Evolutionary conservation across 768 basidiomycete genomes (phyloP), one percentile per base, ranked within the genome.

Genomic region (Trametes elegans): DNA sequence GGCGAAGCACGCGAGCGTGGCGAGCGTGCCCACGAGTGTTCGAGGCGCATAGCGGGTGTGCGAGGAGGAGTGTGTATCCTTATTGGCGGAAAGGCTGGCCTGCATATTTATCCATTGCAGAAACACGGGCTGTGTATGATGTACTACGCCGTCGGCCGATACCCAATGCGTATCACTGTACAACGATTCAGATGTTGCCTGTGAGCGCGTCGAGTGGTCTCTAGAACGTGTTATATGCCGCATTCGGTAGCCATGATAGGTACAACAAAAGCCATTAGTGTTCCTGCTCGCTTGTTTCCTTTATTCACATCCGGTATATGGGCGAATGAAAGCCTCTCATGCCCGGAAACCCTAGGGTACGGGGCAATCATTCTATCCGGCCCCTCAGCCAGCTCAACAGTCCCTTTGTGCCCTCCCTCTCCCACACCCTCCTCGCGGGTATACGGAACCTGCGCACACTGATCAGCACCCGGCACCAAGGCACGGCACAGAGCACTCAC

Each of bases 361-460:
- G 19, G 41, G 41, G 41, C 28, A 34, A 19, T 73, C 63, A 84
- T 59, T 89, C 87, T 41, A 91, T 78, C 57, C 90, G 77, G 16
- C 86, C 87, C 48, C 86, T 77, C 63, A 93, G 67, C 90, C 90
- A 93, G 55, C 79, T 84, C 72, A 91, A 63, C 49, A 92, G 63
- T 2, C 90, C 90, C 62, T 88, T 90, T 18, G 89, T 91, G 2
- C 90, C 90, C 64, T 93, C 90, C 41, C 89, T 76, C 67, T 93
- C 91, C 90, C 90, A 93, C 9, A 93, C 84, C 19, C 85, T 76
- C 58, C 90, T 76, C 54, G 85, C 82, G 0, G 90, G 90, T 18
- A 90, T 83, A 26, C 90, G 85, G 75, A 93, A 93, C 13, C 89
- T 91, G 46, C 3, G 53, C 28, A 35, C 7, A 44, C 40, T 57